Evolutionary conservation across 345 rosid genomes (phyloP), one percentile per base, ranked within the genome.

Genomic region (Kernera saxatilis): DNA sequence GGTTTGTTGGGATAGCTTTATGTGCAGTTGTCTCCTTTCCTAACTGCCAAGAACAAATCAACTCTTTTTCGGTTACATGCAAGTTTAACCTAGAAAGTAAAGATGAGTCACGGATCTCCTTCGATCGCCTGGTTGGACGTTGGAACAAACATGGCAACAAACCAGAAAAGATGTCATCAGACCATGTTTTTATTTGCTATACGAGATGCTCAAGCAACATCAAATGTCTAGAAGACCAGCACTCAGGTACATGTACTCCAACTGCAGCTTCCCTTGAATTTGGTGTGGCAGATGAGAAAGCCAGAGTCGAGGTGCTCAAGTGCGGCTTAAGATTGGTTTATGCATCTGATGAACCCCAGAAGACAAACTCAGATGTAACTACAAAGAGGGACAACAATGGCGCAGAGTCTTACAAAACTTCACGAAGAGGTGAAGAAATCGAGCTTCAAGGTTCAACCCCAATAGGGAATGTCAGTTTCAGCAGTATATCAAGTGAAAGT

Each of bases 11-110:
- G 9, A 35, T 69, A 32, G 73, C 54, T 56, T 43, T 69, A 11
- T 69, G 73, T 15, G 46, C 26, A 0, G 57, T 69, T 32, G 48
- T 56, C 66, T 69, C 73, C 25, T 69, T 32, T 56, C 55, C 13
- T 35, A 13, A 57, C 66, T 2, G 26, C 45, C 37, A 44, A 22
- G 54, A 57, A 32, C 21, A 25, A 45, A 45, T 56, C 45, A 69
- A 49, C 35, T 56, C 62, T 11, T 67, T 67, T 41, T 53, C 62
- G 15, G 62, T 67, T 6, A 53, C 62, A 27, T 67, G 62, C 40
- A 67, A 30, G 15, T 39, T 67, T 53, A 26, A 13, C 53, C 17
- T 15, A 13, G 26, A 50, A 1, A 17, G 25, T 62, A 43, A 62
- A 26, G 67, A 29, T 44, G 67, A 37, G 15, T 43, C 37, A 1